A percentile compares a stretch with the other conserved stretches of the same genome.
Conservation (phyloP, 2,329 filamentous ascomycete species). For the Ophiostoma novo-ulmi region DNA sequence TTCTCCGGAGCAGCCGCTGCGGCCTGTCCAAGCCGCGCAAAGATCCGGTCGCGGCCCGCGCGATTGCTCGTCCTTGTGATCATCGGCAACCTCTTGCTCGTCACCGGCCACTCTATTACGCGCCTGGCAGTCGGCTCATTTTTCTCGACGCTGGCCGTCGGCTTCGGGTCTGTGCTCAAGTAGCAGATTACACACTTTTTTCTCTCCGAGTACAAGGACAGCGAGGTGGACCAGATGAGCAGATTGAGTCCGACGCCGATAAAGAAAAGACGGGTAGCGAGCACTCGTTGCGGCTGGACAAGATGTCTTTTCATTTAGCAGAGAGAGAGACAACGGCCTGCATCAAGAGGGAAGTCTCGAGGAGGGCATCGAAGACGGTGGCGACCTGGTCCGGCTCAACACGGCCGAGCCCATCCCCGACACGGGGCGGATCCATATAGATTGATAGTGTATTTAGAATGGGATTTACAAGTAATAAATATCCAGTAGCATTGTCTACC, state of each 20-base stretch:
- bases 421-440: neutral
- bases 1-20: neutral
- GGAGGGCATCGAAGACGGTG: neutral
- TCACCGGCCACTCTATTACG: neutral
- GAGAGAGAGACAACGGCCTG: neutral
- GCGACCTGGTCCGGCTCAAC: neutral
- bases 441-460: neutral
- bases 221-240: neutral
- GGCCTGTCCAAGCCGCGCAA: neutral
- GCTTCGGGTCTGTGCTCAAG: neutral
- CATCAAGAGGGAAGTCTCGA: neutral
- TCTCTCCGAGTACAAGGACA: neutral
- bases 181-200: neutral
- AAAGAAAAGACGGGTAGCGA: conserved; percentile 19
- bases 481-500: neutral
- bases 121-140: neutral
- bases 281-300: conserved; percentile 32
- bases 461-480: too few relatives aligned
- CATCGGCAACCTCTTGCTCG: neutral
- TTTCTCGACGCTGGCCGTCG: neutral
- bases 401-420: neutral
- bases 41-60: neutral
- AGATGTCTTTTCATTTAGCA: neutral
- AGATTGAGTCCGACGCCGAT: neutral
- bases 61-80: neutral